Percentiles rank a stretch among this genome's conserved stretches.
These are phyloP conservation scores for Talaromyces pinophilus DNA, from an alignment of 2,329 filamentous ascomycete species.

Conservation along the genomic window DNA sequence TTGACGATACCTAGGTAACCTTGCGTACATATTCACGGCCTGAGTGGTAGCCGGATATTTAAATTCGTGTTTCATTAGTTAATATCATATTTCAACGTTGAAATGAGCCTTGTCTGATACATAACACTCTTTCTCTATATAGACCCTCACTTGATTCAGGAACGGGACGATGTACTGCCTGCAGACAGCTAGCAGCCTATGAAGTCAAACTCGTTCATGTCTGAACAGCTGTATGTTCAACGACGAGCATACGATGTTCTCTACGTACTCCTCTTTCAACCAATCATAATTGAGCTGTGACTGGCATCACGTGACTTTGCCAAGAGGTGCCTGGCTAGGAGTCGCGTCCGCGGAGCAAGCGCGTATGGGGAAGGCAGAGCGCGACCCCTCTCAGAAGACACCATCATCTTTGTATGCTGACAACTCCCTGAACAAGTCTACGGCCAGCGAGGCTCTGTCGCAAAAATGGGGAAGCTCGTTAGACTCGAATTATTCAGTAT, in stretches of 20 bases:
- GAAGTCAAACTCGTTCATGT: background rate
- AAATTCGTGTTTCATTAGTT: background rate
- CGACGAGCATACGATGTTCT: background rate
- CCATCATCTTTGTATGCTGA: conserved; percentile 3
- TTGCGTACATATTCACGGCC: background rate
- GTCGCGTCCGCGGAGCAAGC: conserved; percentile 15
- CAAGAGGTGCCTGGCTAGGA: conserved; percentile 12
- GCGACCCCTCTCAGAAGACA: conserved; percentile 19
- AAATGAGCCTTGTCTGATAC: background rate
- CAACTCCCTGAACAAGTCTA: conserved; percentile 12
- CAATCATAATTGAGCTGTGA: background rate
- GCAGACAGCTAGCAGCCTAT: background rate
- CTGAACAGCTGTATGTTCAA: background rate
- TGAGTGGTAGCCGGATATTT: background rate
- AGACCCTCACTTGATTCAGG: background rate
- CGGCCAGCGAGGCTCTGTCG: conserved; percentile 31
- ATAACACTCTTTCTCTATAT: background rate
- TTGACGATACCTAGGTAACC: too few species aligned
- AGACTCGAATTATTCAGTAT: conserved; percentile 90
- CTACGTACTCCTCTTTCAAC: background rate
- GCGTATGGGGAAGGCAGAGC: conserved; percentile 16
- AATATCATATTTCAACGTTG: background rate
- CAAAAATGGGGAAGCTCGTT: conserved; percentile 90
- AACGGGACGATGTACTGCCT: background rate
- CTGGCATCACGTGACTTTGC: conserved; percentile 8